phyloP scores from a whole-genome alignment of 305 asterid genomes.

The Fraxinus nigra region DNA sequence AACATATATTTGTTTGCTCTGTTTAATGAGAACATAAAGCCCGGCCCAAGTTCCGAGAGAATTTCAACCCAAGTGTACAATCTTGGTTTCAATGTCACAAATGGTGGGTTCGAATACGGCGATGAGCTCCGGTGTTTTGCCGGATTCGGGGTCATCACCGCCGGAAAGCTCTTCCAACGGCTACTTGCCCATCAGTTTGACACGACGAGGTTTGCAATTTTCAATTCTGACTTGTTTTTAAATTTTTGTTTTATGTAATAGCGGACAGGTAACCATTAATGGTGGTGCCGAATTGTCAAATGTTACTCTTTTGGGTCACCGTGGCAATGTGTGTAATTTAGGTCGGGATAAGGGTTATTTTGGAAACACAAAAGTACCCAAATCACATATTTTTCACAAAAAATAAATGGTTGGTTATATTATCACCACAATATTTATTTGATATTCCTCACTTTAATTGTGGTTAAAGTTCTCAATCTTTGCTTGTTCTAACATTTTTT shows the following conservation, averaged over 20 bases:
- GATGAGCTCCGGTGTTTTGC: constrained; percentile 21
- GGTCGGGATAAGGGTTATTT: background rate
- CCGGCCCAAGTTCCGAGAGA: constrained; percentile 77
- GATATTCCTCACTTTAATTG: background rate
- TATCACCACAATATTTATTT: too few relatives aligned
- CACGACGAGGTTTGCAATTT: constrained; percentile 38
- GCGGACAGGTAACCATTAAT: background rate
- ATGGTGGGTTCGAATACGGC: constrained; percentile 26
- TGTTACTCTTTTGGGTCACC: background rate
- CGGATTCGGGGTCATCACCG: constrained; percentile 32
- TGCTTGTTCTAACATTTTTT: too few relatives aligned
- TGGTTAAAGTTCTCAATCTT: too few relatives aligned
- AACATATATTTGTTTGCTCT: constrained; percentile 61
- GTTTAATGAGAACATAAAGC: constrained; percentile 73
- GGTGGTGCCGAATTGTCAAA: background rate
- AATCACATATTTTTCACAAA: too few relatives aligned
- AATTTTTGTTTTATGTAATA: background rate
- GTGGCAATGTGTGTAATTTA: background rate
- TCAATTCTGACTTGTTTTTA: background rate
- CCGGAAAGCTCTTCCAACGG: constrained; percentile 48
- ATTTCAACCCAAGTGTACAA: constrained; percentile 64
- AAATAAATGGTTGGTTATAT: too few relatives aligned
- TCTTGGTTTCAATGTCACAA: constrained; percentile 45
- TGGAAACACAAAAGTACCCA: background rate
- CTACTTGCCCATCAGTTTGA: constrained; percentile 54